These are phyloP conservation scores for Blastobotrys petasosporus DNA, from an alignment of 1,139 yeast genomes.

Conservation along the genomic window DNA sequence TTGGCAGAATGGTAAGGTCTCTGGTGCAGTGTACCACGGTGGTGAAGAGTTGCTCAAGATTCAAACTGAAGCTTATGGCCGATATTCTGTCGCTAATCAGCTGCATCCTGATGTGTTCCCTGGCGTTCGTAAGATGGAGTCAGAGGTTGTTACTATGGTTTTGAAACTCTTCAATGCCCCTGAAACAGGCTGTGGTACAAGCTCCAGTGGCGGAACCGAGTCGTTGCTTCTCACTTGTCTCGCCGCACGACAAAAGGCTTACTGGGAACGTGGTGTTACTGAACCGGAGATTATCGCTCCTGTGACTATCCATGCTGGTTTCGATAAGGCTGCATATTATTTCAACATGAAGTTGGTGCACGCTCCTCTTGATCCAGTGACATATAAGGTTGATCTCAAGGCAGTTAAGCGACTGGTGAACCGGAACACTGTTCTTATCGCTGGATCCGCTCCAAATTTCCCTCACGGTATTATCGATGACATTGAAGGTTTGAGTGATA, in stretches of 20 bases:
- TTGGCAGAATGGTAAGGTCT: slow-evolving; percentile 79
- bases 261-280: slow-evolving; percentile 55
- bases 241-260: slow-evolving; percentile 68
- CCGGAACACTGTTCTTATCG: slow-evolving; percentile 70
- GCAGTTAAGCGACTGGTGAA: slow-evolving; percentile 64
- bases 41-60: slow-evolving; percentile 66
- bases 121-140: slow-evolving; percentile 92
- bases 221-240: slow-evolving; percentile 79
- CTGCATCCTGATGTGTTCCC: slow-evolving; percentile 97
- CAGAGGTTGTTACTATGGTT: slow-evolving; percentile 92
- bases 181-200: slow-evolving; percentile 69
- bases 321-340: slow-evolving; percentile 88
- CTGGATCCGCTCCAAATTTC: slow-evolving; percentile 94
- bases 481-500: slow-evolving; percentile 60
- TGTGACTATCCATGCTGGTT: slow-evolving; percentile 86
- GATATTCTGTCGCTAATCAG: slow-evolving; percentile 84
- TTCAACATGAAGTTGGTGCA: slow-evolving; percentile 81
- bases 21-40: slow-evolving; percentile 97
- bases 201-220: slow-evolving; percentile 97
- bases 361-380: slow-evolving; percentile 65
- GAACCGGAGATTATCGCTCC: slow-evolving; percentile 89
- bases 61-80: slow-evolving; percentile 70
- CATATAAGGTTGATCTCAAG: slow-evolving; percentile 60
- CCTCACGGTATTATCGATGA: slow-evolving; percentile 96
- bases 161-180: slow-evolving; percentile 73